phyloP scores from a whole-genome alignment of 768 basidiomycete species.

The Dendrothele bispora region DNA sequence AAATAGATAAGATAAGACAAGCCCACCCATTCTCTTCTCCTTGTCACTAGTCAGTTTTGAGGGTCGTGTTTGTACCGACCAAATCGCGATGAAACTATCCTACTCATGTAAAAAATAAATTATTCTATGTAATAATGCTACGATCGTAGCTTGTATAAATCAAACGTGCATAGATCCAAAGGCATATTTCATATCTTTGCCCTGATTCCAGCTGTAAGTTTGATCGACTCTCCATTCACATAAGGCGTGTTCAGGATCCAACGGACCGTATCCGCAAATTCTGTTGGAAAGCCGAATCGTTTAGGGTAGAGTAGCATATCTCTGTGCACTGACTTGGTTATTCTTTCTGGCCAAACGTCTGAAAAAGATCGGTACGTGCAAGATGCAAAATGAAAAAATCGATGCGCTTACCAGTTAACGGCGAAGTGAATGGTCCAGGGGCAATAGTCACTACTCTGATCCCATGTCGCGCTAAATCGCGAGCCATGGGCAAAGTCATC shows the following conservation, averaged over 20 bases:
- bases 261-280: conserved; percentile 50
- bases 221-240: conserved; percentile 53
- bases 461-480: conserved; percentile 53
- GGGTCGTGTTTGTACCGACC: no score
- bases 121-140: no score
- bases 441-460: conserved; percentile 57
- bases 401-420: conserved; percentile 37
- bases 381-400: not conserved
- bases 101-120: no score
- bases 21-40: no score
- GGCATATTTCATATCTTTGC: no score
- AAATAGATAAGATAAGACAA: no score
- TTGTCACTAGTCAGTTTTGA: no score
- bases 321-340: conserved; percentile 35
- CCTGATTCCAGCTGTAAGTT: conserved; percentile 16
- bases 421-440: conserved; percentile 51
- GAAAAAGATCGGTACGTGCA: not conserved
- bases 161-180: no score
- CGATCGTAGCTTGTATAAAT: no score
- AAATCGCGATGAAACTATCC: no score
- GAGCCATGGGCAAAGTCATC: conserved; percentile 60
- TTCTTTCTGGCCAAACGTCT: conserved; percentile 24
- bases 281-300: conserved; percentile 45
- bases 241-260: conserved; percentile 52
- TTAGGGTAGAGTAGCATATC: conserved; percentile 42